phyloP scores from a whole-genome alignment of 805 yeast species.

The Pachysolen tannophilus region DNA sequence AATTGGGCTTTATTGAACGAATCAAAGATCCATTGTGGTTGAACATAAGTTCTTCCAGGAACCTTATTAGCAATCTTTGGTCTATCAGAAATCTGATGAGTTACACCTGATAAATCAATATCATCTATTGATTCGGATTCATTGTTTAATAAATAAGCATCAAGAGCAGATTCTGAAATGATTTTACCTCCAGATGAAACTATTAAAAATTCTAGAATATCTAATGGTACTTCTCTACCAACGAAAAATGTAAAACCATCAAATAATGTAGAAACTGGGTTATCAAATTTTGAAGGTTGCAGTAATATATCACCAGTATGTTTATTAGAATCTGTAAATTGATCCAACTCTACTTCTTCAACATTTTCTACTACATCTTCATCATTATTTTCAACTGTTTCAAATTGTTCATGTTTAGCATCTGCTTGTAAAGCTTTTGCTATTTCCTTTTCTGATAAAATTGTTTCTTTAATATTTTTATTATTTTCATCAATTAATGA shows the following conservation, averaged over 20 bases:
- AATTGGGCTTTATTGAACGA: slow-evolving; percentile 71
- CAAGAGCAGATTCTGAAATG: slow-evolving; percentile 81
- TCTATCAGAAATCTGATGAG: slow-evolving; percentile 93
- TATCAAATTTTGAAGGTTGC: slow-evolving; percentile 60
- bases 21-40: slow-evolving; percentile 98
- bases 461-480: slow-evolving; percentile 27
- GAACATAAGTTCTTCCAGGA: slow-evolving; percentile 88
- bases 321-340: slow-evolving; percentile 57
- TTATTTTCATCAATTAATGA: slow-evolving; percentile 16
- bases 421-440: slow-evolving; percentile 50
- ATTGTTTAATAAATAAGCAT: slow-evolving; percentile 53
- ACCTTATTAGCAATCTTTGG: slow-evolving; percentile 72
- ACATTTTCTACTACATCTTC: slow-evolving; percentile 30
- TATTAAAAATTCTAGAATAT: slow-evolving; percentile 80
- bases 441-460: slow-evolving; percentile 33
- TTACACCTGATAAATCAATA: slow-evolving; percentile 58
- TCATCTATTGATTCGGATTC: slow-evolving; percentile 34
- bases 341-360: slow-evolving; percentile 52
- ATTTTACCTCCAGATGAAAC: slow-evolving; percentile 81
- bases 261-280: slow-evolving; percentile 60
- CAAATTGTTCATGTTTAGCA: slow-evolving; percentile 28
- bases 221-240: slow-evolving; percentile 94
- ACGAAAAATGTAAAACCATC: slow-evolving; percentile 72
- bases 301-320: slow-evolving; percentile 59
- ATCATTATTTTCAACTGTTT: slow-evolving; percentile 27